Evolutionary conservation across 202 grass and related monocot genomes (phyloP).

Genomic region (Zizania palustris): DNA sequence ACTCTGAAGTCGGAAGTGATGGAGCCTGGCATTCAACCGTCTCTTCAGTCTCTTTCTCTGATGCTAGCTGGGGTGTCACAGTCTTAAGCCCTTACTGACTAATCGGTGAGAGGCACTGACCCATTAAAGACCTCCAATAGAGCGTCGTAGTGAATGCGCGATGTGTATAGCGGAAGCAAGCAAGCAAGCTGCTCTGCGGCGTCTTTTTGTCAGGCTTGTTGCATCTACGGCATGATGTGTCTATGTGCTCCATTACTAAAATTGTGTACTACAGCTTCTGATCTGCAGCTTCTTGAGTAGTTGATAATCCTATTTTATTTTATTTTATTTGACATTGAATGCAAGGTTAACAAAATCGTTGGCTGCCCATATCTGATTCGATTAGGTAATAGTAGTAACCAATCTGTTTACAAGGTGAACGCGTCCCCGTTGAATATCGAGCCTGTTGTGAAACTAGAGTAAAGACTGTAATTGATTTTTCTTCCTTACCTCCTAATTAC

Average conservation of each 20-base stretch:
- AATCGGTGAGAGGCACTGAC: constrained; percentile 40
- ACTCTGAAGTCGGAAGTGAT: not conserved
- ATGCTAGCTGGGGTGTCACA: not conserved
- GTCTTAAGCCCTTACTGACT: constrained; percentile 22
- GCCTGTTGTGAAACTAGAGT: no score
- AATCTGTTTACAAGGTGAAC: no score
- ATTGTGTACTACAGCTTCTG: not conserved
- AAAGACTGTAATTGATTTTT: no score
- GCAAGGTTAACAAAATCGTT: no score
- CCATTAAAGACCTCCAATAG: constrained; percentile 18
- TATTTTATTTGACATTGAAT: no score
- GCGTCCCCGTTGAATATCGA: no score
- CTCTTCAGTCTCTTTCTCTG: not conserved
- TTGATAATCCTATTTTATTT: no score
- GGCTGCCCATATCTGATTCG: no score
- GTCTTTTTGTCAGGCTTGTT: constrained; percentile 39
- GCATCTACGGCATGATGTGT: constrained; percentile 7
- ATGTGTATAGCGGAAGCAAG: constrained; percentile 27
- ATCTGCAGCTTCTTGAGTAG: constrained; percentile 2
- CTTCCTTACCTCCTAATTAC: no score
- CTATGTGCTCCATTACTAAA: not conserved
- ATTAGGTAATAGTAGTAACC: no score
- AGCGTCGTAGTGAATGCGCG: constrained; percentile 34
- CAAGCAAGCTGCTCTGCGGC: constrained; percentile 11
- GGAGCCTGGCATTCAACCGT: not conserved